Evolutionary conservation across 768 basidiomycete species (phyloP).

Genomic region (Sporobolomyces roseus): DNA sequence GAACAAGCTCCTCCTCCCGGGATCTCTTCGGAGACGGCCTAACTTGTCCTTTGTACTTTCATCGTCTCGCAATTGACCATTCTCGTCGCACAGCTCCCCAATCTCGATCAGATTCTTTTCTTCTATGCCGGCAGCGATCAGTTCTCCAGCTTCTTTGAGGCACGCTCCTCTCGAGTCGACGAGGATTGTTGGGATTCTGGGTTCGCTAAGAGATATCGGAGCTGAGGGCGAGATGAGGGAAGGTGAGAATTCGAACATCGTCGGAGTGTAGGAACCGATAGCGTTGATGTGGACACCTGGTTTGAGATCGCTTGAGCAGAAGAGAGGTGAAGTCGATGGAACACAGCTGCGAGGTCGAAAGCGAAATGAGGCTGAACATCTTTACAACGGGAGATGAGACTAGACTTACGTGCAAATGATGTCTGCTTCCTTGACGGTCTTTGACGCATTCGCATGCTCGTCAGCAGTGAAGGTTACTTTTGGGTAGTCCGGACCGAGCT

Average conservation of each 20-base stretch:
- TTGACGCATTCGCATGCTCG: not conserved
- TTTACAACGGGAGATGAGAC: not conserved
- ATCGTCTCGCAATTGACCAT: not conserved
- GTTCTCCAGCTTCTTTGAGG: slow-evolving; percentile 41
- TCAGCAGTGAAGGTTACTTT: slow-evolving; percentile 11
- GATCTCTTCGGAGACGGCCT: not conserved
- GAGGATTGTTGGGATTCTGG: slow-evolving; percentile 34
- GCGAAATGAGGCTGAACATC: not conserved
- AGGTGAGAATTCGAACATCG: slow-evolving; percentile 44
- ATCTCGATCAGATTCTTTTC: slow-evolving; percentile 15
- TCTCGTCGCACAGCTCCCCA: slow-evolving; percentile 26
- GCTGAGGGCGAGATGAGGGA: slow-evolving; percentile 24
- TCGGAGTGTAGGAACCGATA: slow-evolving; percentile 43
- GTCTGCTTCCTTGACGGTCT: slow-evolving; percentile 38
- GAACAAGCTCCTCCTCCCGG: slow-evolving; percentile 25
- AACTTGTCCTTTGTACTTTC: not conserved
- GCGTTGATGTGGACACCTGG: slow-evolving; percentile 41
- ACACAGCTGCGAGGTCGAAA: slow-evolving; percentile 41
- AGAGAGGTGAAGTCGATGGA: slow-evolving; percentile 43
- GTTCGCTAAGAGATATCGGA: not conserved
- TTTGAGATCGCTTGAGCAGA: slow-evolving; percentile 23
- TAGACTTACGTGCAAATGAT: slow-evolving; percentile 45
- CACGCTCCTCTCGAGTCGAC: slow-evolving; percentile 37
- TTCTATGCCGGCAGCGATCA: slow-evolving; percentile 14
- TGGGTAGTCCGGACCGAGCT: slow-evolving; percentile 9